Conservation (phyloP, 1,139 yeast genomes). For the Suhomyces ambrosiae region DNA sequence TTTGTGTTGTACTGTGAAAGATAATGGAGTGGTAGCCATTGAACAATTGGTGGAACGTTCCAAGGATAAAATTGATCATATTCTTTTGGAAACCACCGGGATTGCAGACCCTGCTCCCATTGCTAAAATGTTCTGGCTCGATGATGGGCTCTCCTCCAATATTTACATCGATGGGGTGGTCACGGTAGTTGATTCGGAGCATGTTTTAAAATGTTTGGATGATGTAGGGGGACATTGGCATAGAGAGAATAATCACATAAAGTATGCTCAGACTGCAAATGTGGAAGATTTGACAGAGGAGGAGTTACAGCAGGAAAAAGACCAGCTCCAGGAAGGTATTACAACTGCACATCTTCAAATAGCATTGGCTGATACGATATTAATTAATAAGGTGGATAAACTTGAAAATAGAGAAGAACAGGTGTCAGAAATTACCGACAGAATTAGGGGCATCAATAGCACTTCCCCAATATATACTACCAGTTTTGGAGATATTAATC, state of each 20-base stretch:
- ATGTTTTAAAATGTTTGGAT: conserved; percentile 65
- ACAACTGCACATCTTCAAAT: conserved; percentile 90
- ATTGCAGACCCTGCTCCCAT: conserved; percentile 98
- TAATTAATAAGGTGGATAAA: conserved; percentile 76
- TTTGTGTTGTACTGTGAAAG: conserved; percentile 93
- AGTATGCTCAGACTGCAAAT: conserved; percentile 23
- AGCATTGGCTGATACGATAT: conserved; percentile 81
- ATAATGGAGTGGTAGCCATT: conserved; percentile 91
- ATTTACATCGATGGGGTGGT: conserved; percentile 91
- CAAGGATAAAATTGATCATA: conserved; percentile 80
- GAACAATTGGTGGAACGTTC: conserved; percentile 79
- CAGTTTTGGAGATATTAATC: conserved; percentile 67
- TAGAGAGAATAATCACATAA: conserved; percentile 36
- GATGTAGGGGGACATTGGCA: conserved; percentile 75
- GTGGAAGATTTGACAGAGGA: conserved; percentile 28
- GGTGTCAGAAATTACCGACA: conserved; percentile 26
- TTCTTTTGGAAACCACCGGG: conserved; percentile 91
- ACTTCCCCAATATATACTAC: conserved; percentile 70
- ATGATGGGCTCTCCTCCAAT: conserved; percentile 79
- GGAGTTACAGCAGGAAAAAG: conserved; percentile 38
- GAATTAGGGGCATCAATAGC: conserved; percentile 63
- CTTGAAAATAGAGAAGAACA: conserved; percentile 23
- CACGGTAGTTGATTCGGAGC: conserved; percentile 83
- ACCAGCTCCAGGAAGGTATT: conserved; percentile 46
- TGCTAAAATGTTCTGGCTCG: conserved; percentile 97